These are phyloP conservation scores for Colletotrichum zoysiae DNA, from an alignment of 2,329 filamentous ascomycete genomes.

Conservation along the genomic window DNA sequence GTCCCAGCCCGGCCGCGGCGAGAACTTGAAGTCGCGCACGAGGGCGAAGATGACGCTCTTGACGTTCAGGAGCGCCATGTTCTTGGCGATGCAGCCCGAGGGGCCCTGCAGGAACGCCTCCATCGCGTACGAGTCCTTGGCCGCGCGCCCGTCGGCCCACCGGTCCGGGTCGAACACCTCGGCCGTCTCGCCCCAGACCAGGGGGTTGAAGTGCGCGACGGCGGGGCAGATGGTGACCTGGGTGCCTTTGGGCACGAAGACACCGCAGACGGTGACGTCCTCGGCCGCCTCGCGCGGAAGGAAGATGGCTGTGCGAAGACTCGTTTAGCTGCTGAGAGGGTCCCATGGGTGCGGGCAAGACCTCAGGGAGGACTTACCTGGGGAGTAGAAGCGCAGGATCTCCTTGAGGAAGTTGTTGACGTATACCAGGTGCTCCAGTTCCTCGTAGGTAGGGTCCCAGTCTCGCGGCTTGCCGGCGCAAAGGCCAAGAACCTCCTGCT, in stretches of 20 bases:
- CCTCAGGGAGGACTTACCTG: slow-evolving; percentile 35
- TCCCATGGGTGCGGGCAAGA: not conserved
- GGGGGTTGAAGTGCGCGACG: slow-evolving; percentile 45
- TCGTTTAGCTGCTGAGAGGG: not conserved
- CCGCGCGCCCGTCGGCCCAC: slow-evolving; percentile 46
- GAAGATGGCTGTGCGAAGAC: slow-evolving; percentile 39
- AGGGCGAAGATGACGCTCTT: slow-evolving; percentile 40
- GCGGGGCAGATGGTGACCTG: slow-evolving; percentile 46
- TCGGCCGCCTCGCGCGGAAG: slow-evolving; percentile 44
- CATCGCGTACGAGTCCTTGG: slow-evolving; percentile 46
- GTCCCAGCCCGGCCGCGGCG: slow-evolving; percentile 15
- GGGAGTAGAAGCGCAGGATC: slow-evolving; percentile 53
- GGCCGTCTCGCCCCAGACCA: slow-evolving; percentile 48
- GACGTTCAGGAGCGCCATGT: slow-evolving; percentile 39
- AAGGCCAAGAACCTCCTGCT: slow-evolving; percentile 43
- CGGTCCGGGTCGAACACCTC: slow-evolving; percentile 48
- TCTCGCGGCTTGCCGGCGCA: slow-evolving; percentile 49
- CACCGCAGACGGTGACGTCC: slow-evolving; percentile 47
- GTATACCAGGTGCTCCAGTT: slow-evolving; percentile 60
- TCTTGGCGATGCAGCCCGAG: slow-evolving; percentile 40
- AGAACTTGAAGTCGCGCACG: slow-evolving; percentile 32
- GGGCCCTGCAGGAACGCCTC: slow-evolving; percentile 45
- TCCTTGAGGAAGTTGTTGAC: slow-evolving; percentile 55
- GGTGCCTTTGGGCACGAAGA: slow-evolving; percentile 48
- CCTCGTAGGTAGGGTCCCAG: slow-evolving; percentile 53